Conservation (phyloP, 768 basidiomycete genomes). For the Gautieria morchelliformis region DNA sequence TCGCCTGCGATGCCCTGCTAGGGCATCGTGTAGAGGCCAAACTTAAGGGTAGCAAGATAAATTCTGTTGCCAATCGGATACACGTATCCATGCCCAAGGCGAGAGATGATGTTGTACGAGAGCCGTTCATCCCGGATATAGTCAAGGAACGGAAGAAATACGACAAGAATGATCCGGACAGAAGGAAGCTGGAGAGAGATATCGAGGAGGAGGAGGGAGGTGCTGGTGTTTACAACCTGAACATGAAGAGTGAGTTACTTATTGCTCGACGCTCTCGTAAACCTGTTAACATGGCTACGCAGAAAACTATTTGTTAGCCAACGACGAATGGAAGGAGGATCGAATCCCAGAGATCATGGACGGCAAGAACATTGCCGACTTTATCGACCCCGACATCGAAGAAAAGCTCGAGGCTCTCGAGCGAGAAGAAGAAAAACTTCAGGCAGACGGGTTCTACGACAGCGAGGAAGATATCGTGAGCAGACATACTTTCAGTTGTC, state of each 20-base stretch:
- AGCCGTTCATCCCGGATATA: constrained; percentile 82
- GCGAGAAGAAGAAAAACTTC: constrained; percentile 89
- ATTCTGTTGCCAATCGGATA: constrained; percentile 87
- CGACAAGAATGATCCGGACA: constrained; percentile 80
- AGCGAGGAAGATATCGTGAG: constrained; percentile 78
- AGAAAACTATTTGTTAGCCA: constrained; percentile 87
- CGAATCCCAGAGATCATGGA: constrained; percentile 98
- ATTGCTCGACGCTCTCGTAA: background rate
- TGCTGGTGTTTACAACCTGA: constrained; percentile 85
- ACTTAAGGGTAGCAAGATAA: constrained; percentile 88
- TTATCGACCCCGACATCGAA: constrained; percentile 94
- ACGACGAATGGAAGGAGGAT: constrained; percentile 94
- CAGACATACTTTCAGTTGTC: background rate
- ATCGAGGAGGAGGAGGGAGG: constrained; percentile 80
- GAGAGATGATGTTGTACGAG: constrained; percentile 80
- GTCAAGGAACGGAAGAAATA: constrained; percentile 73
- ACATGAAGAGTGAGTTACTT: constrained; percentile 65
- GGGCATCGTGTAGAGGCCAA: constrained; percentile 92
- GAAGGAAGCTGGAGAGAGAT: constrained; percentile 66
- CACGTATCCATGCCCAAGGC: constrained; percentile 90
- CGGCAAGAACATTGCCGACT: constrained; percentile 98
- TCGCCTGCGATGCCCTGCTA: constrained; percentile 89
- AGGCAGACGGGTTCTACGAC: constrained; percentile 93
- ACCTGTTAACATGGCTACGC: constrained; percentile 8
- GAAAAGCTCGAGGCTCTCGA: constrained; percentile 97